A percentile compares a stretch with the other conserved stretches of the same genome.
phyloP scores from a whole-genome alignment of 2,329 filamentous ascomycete species.

The Trichoderma sp. region DNA sequence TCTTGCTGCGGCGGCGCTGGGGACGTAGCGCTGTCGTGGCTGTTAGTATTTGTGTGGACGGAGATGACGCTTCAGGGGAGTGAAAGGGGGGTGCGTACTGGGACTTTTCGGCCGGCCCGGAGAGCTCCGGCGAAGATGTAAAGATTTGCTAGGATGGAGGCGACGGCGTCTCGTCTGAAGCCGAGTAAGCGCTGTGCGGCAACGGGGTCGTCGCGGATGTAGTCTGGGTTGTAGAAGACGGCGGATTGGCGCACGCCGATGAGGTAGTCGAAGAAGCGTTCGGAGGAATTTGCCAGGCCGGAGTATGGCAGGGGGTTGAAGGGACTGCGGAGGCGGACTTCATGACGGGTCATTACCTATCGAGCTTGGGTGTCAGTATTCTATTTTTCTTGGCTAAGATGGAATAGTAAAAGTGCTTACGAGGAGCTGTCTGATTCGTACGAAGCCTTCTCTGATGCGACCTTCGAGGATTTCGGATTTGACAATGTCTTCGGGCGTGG shows the following conservation, averaged over 20 bases:
- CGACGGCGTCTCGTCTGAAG: constrained; percentile 55
- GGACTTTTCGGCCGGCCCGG: constrained; percentile 47
- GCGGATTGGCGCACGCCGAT: constrained; percentile 56
- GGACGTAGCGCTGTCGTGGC: constrained; percentile 46
- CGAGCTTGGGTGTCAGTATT: background rate
- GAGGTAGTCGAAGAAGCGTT: constrained; percentile 58
- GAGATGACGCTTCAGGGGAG: too few species aligned
- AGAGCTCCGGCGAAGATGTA: constrained; percentile 57
- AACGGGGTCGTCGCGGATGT: constrained; percentile 48
- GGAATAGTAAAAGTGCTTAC: constrained; percentile 28
- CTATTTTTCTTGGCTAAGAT: too few species aligned
- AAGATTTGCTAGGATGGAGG: constrained; percentile 54
- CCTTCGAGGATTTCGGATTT: constrained; percentile 57
- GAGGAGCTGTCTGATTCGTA: constrained; percentile 54
- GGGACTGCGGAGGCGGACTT: constrained; percentile 55
- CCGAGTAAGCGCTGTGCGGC: constrained; percentile 48
- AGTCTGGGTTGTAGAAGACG: constrained; percentile 54
- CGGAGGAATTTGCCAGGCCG: constrained; percentile 52
- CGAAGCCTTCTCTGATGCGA: constrained; percentile 57
- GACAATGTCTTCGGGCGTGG: constrained; percentile 48
- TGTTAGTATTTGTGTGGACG: background rate
- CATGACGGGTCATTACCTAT: constrained; percentile 53
- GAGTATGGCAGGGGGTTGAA: constrained; percentile 57
- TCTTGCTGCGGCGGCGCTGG: constrained; percentile 52
- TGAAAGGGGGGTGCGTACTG: constrained; percentile 33